Conservation (phyloP, 2,329 filamentous ascomycete species). For the Nigrograna mackinnonii region DNA sequence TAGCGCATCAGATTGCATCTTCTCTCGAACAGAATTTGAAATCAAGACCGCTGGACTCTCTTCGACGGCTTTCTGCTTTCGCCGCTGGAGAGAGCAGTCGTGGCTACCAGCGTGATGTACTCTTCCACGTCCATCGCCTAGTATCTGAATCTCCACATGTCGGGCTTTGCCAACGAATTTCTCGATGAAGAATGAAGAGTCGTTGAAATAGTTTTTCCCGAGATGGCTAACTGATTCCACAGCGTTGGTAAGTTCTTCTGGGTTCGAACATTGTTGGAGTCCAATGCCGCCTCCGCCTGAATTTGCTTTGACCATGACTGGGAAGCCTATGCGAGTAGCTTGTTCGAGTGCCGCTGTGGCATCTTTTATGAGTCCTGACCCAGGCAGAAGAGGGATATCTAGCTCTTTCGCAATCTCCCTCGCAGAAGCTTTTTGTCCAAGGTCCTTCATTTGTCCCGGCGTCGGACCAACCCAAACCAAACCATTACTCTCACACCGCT, state of each 20-base stretch:
- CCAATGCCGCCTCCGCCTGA: constrained; percentile 75
- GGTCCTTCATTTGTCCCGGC: constrained; percentile 55
- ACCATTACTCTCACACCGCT: constrained; percentile 55
- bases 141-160: constrained; percentile 90
- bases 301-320: constrained; percentile 67
- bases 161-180: constrained; percentile 52
- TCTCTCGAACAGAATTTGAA: constrained; percentile 60
- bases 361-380: constrained; percentile 54
- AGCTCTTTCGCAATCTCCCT: constrained; percentile 57
- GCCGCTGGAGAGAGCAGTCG: constrained; percentile 83
- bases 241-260: neutral
- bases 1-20: constrained; percentile 69
- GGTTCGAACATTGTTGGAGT: constrained; percentile 50
- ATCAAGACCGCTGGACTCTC: constrained; percentile 81
- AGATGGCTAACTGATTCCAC: neutral
- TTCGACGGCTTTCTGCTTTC: constrained; percentile 90
- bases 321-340: constrained; percentile 53
- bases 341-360: too few relatives aligned
- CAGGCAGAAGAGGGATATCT: constrained; percentile 59
- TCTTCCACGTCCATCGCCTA: constrained; percentile 79
- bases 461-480: constrained; percentile 65
- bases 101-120: constrained; percentile 85
- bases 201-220: neutral
- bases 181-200: neutral
- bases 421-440: constrained; percentile 64